Base-by-base conservation (phyloP, 2,329 filamentous ascomycete species). In the Myriosclerotinia scirpicola region DNA sequence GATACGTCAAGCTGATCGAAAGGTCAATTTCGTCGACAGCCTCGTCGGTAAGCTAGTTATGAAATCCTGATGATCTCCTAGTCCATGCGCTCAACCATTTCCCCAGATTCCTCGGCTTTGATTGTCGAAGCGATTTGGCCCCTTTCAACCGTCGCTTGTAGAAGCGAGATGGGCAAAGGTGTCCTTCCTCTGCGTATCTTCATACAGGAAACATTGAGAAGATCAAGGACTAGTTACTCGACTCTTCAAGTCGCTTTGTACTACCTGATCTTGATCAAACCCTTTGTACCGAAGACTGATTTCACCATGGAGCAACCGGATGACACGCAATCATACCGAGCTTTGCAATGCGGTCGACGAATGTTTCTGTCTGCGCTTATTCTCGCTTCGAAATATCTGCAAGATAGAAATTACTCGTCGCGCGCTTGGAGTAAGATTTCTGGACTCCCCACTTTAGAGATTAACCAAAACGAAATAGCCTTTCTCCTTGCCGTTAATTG, bases 371-470 rank as follows among this genome's bases (percentile, higher is more conserved):
- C 95, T 14, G 93, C 94, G 58, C 84, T 99, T 69, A 98, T 99
- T 71, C 84, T 99, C 66, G 95, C 95, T 2, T 98, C 95, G 46
- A 99, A 99, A 81, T 99, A 98, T 77, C 83, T 99, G 56, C 95
- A 99, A 79, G 95, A 99, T 77, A 90, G 94, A 73, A 99, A 98
- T 80, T 99, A 96, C 80, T 98, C 95, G 17, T 93, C 95, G 59
- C 89, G 94, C 66, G 95, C 95, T 53, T 99, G 95, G 95, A 98
- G 94, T 79, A 98, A 97, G 83, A 99, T 99, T 73, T 98, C 95
- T 22, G 95, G 95, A n/a, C 83, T 99, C 67, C 92, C 91, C 77
- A 93, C 93, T 4, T 83, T 86, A 66, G 95, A 99, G 80, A 98
- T 99, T 79, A 98, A 98, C 79, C 90, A 93, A 76, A 98, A 98